Evolutionary conservation across 768 basidiomycete species (phyloP).

Genomic region (Cantharellus anzutake): DNA sequence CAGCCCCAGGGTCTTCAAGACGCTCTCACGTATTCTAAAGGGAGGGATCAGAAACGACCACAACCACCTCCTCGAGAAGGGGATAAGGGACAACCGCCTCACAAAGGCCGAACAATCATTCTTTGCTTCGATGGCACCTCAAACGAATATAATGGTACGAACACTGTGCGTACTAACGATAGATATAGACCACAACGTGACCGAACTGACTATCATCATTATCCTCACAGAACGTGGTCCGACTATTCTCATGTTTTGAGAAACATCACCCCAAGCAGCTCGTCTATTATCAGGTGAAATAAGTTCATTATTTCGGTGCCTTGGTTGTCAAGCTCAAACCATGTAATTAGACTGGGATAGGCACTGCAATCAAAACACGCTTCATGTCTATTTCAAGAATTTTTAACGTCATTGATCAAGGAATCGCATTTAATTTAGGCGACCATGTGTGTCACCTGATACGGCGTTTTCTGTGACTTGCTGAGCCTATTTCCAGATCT

Average conservation of each 20-base stretch:
- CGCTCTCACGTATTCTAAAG: too few relatives aligned
- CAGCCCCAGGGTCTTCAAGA: too few relatives aligned
- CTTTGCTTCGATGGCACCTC: constrained; percentile 11
- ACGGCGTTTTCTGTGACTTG: constrained; percentile 8
- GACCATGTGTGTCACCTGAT: constrained; percentile 1
- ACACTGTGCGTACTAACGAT: constrained; percentile 3
- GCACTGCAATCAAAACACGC: background rate
- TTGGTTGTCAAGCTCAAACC: background rate
- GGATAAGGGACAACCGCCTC: too few relatives aligned
- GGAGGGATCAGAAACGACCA: too few relatives aligned
- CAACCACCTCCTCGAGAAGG: too few relatives aligned
- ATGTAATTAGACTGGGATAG: background rate
- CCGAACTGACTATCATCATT: too few relatives aligned
- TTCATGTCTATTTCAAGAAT: background rate
- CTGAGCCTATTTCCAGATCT: constrained; percentile 8
- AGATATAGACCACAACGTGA: too few relatives aligned
- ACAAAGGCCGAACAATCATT: constrained; percentile 6
- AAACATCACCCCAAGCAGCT: constrained; percentile 15
- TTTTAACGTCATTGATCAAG: too few relatives aligned
- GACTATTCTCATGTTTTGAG: constrained; percentile 17
- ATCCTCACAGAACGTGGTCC: constrained; percentile 9
- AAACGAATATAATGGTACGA: constrained; percentile 3
- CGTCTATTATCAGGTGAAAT: constrained; percentile 11
- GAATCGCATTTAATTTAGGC: background rate
- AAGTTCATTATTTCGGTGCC: background rate